These are phyloP conservation scores for Leishmania tarentolae DNA, from an alignment of 208 protist genomes.

Conservation along the genomic window DNA sequence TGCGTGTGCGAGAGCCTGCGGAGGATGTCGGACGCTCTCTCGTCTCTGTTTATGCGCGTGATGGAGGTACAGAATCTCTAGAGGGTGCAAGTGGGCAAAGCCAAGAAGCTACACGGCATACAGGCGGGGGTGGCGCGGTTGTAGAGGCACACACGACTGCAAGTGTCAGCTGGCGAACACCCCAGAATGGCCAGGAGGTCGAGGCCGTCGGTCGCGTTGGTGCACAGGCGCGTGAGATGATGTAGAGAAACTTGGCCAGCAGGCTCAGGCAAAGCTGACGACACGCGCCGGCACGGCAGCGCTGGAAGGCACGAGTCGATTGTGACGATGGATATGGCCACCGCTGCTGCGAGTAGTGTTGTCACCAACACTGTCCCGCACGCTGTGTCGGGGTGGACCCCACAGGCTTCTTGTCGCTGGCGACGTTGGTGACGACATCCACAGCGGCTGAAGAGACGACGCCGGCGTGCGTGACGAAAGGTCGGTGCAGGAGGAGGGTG, in stretches of 20 bases:
- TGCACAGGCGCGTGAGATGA: neutral
- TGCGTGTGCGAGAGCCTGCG: neutral
- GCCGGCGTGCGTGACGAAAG: neutral
- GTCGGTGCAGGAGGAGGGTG: conserved; percentile 6
- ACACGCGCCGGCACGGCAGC: neutral
- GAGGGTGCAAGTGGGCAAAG: neutral
- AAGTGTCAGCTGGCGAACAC: neutral
- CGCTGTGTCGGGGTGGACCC: neutral
- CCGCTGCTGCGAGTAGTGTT: neutral
- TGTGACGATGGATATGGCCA: neutral
- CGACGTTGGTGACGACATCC: neutral
- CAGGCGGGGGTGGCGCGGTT: neutral
- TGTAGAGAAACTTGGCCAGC: neutral
- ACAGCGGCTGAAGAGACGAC: no score
- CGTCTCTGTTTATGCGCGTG: neutral
- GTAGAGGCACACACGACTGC: neutral
- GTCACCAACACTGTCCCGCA: neutral
- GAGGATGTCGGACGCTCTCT: neutral
- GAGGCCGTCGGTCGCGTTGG: neutral
- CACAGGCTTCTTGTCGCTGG: neutral
- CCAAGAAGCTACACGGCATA: no score
- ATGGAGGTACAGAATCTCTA: conserved; percentile 2
- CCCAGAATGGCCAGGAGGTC: neutral
- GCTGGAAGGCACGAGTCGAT: neutral
- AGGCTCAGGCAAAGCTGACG: neutral